Conservation (phyloP, 73 alveolate genomes). For the Symbiodinium natans region DNA sequence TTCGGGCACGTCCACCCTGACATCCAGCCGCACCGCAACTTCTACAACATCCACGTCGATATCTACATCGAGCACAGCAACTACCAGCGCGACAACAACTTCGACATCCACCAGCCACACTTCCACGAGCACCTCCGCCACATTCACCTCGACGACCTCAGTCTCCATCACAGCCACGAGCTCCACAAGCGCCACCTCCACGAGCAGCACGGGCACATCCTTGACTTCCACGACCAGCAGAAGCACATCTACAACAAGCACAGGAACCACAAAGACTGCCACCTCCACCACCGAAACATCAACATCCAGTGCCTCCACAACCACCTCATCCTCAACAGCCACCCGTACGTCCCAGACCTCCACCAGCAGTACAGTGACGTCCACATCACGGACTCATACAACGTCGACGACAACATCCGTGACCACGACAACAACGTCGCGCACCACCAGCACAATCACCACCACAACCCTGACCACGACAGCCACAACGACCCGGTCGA, state of each 20-base stretch:
- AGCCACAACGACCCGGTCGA: no score
- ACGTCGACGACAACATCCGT: not conserved
- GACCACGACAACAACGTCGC: not conserved
- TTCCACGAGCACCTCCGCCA: no score
- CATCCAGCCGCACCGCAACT: not conserved
- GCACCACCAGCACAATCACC: not conserved
- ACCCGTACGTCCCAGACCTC: not conserved
- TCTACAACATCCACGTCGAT: not conserved
- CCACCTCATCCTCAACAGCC: not conserved
- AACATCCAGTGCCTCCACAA: not conserved
- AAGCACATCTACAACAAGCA: no score
- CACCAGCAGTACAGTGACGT: not conserved
- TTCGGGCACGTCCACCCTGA: not conserved
- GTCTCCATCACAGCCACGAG: no score
- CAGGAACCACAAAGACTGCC: not conserved
- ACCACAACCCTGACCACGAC: not conserved
- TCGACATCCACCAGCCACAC: no score
- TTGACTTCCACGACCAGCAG: no score
- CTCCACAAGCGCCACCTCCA: no score
- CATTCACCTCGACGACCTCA: no score
- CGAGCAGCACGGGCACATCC: no score
- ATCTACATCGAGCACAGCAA: not conserved
- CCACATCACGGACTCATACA: no score
- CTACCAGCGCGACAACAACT: no score
- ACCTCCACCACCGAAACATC: not conserved